Base-by-base conservation (phyloP, 1,284 basidiomycete species). In the Tausonia pullulans region DNA sequence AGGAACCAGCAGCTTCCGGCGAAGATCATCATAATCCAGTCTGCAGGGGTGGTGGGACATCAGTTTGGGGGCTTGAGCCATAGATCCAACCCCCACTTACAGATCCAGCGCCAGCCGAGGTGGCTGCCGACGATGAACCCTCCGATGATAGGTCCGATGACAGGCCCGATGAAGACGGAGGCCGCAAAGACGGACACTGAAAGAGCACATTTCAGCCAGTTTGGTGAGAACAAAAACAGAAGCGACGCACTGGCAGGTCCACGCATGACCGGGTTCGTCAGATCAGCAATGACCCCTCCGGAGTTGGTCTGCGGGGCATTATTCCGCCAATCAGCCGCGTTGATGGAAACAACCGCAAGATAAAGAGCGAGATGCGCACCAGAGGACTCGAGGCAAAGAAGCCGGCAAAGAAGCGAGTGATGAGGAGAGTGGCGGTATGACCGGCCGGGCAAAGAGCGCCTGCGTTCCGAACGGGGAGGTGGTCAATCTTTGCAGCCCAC, bases 281-380 rank as follows among this genome's bases (percentile, higher is more conserved):
- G 7, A 53, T 69, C 69, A 40, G n/a, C 44, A 55, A 77, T 70
- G 48, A 71, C 73, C 4, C 74, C 76, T 43, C 75, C 76, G 11
- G 74, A 75, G 60, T 75, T 76, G 63, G 75, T 71, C 3, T 77
- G 68, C 9, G 76, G 73, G 2, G 75, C 74, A 27, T 27, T 27
- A 27, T 27, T 27, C 27, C 27, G 27, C 27, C 27, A 27, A 27
- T 27, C 27, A 27, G 27, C 27, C 27, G 27, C 27, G 27, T 27
- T 27, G 27, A 27, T 27, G 27, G 2, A 27, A 27, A 27, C 27
- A 27, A 27, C 27, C 27, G 27, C 27, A 27, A 27, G 27, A 27
- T 2, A 27, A 27, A 27, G 27, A 27, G 27, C 27, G 27, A 75
- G 57, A 76, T 68, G 44, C 76, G 75, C n/a, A 73, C 70, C 40